These are phyloP conservation scores for Aspergillus hancockii DNA, from an alignment of 495 filamentous ascomycete genomes.

Conservation along the genomic window DNA sequence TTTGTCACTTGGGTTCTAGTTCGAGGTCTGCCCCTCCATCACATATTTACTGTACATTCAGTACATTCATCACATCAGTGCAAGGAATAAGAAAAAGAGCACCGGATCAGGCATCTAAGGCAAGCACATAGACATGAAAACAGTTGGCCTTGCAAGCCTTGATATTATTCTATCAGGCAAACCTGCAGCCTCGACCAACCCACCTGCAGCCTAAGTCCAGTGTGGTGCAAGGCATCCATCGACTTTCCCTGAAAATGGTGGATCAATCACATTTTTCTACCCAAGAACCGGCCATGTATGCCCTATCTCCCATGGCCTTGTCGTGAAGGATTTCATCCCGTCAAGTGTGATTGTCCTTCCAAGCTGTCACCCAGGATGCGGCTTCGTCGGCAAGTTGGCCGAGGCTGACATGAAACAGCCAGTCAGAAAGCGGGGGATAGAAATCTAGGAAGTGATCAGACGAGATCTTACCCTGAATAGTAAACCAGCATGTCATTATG, in stretches of 20 bases:
- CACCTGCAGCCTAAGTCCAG: conserved; percentile 5
- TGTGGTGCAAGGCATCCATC: conserved; percentile 12
- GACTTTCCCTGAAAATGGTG: background rate
- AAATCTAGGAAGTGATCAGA: background rate
- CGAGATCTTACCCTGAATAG: conserved; percentile 2
- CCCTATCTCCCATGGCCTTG: background rate
- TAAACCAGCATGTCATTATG: background rate
- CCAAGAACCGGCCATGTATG: conserved; percentile 4
- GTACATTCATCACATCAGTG: background rate
- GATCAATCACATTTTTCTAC: conserved; percentile 11
- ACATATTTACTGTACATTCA: too few relatives aligned
- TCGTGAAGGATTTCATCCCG: background rate
- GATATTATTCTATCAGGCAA: conserved; percentile 7
- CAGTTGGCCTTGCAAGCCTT: background rate
- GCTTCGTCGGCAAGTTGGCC: conserved; percentile 2
- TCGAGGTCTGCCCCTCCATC: too few relatives aligned
- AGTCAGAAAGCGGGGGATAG: conserved; percentile 7
- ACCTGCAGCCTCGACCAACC: conserved; percentile 6
- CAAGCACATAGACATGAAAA: background rate
- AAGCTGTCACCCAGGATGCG: background rate
- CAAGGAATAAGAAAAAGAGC: background rate
- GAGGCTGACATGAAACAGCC: conserved; percentile 25
- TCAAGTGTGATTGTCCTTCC: background rate
- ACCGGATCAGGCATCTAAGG: conserved; percentile 5
- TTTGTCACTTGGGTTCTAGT: background rate